Evolutionary conservation across 73 alveolate genomes (phyloP).

Genomic region (Symbiodinium pilosum): DNA sequence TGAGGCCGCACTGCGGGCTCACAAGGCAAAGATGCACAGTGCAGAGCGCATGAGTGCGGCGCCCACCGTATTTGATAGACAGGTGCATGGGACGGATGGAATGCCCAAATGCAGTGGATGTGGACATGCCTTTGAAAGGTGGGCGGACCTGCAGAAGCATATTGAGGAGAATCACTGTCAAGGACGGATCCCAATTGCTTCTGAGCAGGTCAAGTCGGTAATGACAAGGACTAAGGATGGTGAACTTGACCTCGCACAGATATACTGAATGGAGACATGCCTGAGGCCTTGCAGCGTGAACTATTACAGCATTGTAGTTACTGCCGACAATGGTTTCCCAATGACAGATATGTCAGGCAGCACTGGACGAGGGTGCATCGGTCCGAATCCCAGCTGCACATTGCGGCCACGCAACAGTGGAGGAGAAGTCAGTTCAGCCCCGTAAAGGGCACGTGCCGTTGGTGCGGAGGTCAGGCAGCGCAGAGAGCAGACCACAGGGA

Average conservation of each 20-base stretch:
- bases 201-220: neutral
- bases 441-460: neutral
- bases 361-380: neutral
- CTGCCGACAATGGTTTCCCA: neutral
- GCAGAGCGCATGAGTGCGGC: neutral
- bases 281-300: neutral
- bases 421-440: neutral
- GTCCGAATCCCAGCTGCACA: neutral
- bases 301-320: neutral
- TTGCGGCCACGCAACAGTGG: neutral
- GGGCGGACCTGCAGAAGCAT: constrained; percentile 1
- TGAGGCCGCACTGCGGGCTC: neutral
- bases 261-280: neutral
- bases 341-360: no score
- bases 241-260: neutral
- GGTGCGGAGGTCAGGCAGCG: neutral
- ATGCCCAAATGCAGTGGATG: neutral
- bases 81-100: neutral
- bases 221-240: neutral
- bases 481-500: neutral
- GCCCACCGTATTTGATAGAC: neutral
- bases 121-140: neutral
- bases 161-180: neutral
- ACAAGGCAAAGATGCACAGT: neutral
- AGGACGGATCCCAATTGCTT: no score